Conservation (phyloP, 768 basidiomycete species). For the Pisolithus albus region DNA sequence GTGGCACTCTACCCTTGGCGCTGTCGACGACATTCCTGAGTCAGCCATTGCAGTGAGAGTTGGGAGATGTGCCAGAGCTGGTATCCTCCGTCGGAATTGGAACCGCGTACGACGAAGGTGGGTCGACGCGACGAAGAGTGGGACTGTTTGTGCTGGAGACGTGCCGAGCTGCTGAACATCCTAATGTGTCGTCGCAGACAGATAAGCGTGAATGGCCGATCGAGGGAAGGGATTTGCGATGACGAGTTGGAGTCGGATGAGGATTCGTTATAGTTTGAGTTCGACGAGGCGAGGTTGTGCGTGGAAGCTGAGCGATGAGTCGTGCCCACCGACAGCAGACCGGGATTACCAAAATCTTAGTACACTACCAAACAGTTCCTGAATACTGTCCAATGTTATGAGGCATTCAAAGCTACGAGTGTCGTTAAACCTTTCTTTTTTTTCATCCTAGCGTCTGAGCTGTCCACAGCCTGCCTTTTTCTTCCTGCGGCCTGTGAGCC, state of each 20-base stretch:
- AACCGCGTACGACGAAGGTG: constrained; percentile 8
- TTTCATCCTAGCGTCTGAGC: too few relatives aligned
- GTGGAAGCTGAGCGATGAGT: constrained; percentile 16
- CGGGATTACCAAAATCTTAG: too few relatives aligned
- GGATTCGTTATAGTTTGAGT: constrained; percentile 9
- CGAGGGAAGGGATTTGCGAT: constrained; percentile 10
- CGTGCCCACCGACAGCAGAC: background rate
- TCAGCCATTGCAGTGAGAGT: constrained; percentile 76
- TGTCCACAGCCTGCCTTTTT: too few relatives aligned
- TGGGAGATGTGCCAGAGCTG: constrained; percentile 44
- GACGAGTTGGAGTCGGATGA: background rate
- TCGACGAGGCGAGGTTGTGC: constrained; percentile 4
- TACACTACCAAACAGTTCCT: too few relatives aligned
- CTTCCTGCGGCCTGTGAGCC: too few relatives aligned
- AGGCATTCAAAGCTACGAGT: too few relatives aligned
- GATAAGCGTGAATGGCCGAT: constrained; percentile 18
- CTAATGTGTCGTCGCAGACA: constrained; percentile 38
- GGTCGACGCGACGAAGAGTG: constrained; percentile 49
- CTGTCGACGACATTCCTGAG: constrained; percentile 76
- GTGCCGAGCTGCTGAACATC: constrained; percentile 31
- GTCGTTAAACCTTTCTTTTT: too few relatives aligned
- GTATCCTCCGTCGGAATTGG: constrained; percentile 28
- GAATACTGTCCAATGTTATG: too few relatives aligned
- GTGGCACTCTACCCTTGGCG: constrained; percentile 46
- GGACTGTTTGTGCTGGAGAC: constrained; percentile 44